These are phyloP conservation scores for Moringa oleifera DNA, from an alignment of 345 rosid genomes.

Conservation along the genomic window DNA sequence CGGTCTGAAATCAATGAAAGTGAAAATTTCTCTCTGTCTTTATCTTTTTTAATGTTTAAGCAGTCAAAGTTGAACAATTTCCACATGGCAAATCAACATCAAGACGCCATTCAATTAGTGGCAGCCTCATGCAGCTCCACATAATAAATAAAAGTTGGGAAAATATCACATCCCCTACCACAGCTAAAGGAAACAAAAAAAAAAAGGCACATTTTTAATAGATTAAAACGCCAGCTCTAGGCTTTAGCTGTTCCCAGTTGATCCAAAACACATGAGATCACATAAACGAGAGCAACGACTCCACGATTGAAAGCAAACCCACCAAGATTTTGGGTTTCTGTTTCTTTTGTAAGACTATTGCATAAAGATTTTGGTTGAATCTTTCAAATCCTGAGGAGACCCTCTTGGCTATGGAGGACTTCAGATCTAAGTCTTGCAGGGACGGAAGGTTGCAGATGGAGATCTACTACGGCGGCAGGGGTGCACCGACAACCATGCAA, in stretches of 20 bases:
- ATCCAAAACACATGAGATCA: no score
- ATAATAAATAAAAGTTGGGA: not conserved
- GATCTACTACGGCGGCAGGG: conserved; percentile 23
- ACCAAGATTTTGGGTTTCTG: not conserved
- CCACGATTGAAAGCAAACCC: not conserved
- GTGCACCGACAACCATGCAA: conserved; percentile 46
- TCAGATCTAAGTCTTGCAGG: conserved; percentile 55
- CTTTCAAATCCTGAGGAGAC: not conserved
- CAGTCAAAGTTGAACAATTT: not conserved
- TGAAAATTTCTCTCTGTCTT: no score
- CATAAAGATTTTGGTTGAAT: not conserved
- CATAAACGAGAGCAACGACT: not conserved
- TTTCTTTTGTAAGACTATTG: not conserved
- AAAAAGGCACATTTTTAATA: not conserved
- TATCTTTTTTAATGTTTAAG: not conserved
- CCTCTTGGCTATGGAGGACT: conserved; percentile 62
- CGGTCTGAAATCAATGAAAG: no score
- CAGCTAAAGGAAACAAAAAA: not conserved
- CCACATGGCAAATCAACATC: not conserved
- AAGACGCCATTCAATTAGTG: no score
- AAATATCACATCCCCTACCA: conserved; percentile 1
- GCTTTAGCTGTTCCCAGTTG: not conserved
- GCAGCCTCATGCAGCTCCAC: not conserved
- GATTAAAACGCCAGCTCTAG: not conserved
- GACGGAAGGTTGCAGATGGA: conserved; percentile 34